Evolutionary conservation across 306 rosid genomes (phyloP).

Genomic region (Dalbergia cultrata): DNA sequence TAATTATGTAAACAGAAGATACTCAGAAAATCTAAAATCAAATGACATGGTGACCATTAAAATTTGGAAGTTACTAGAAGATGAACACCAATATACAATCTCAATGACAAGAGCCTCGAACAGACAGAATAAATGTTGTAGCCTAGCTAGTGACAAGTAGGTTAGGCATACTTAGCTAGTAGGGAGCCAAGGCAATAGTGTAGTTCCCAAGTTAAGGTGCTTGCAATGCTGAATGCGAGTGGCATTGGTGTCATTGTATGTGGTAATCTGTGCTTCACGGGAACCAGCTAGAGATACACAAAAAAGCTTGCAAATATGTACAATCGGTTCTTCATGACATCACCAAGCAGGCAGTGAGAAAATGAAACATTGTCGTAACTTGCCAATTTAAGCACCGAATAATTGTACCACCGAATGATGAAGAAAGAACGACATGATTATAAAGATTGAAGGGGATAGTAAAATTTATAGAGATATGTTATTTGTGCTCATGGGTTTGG

Average conservation of each 20-base stretch:
- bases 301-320: slow-evolving; percentile 2
- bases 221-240: background rate
- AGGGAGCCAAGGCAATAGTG: background rate
- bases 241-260: slow-evolving; percentile 5
- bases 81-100: background rate
- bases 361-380: background rate
- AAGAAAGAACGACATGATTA: background rate
- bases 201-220: background rate
- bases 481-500: too few species aligned
- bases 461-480: background rate
- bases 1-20: too few species aligned
- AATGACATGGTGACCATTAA: background rate
- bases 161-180: background rate
- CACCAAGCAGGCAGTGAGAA: background rate
- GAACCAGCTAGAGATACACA: background rate
- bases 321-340: slow-evolving; percentile 29
- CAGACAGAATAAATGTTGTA: too few species aligned
- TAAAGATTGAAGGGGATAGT: background rate
- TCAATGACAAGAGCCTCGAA: background rate
- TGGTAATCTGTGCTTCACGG: slow-evolving; percentile 34
- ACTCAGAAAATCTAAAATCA: background rate
- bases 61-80: background rate
- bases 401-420: background rate
- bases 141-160: background rate
- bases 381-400: slow-evolving; percentile 25